These are phyloP conservation scores for Neovahlkampfia damariscottae DNA, from an alignment of 78 protist species.

Conservation along the genomic window DNA sequence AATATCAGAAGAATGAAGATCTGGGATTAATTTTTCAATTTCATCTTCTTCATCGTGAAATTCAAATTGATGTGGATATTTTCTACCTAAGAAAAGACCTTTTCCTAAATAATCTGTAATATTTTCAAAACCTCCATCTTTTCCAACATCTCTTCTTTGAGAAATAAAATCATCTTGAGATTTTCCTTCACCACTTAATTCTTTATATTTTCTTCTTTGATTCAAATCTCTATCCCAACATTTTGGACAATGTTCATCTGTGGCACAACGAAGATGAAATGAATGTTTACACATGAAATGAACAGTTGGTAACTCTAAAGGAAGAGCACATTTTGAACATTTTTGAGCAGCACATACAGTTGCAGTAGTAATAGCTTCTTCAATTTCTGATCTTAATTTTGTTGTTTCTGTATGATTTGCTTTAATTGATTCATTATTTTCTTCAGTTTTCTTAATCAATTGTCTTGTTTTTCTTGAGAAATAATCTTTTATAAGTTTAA, in stretches of 20 bases:
- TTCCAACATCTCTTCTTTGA: too few relatives aligned
- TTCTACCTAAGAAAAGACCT: too few relatives aligned
- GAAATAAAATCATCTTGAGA: neutral
- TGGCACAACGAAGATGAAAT: conserved; percentile 68
- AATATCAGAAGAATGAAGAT: too few relatives aligned
- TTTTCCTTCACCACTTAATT: neutral
- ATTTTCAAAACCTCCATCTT: too few relatives aligned
- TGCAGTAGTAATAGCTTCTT: conserved; percentile 34
- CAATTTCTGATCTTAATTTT: conserved; percentile 56
- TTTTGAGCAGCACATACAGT: conserved; percentile 48
- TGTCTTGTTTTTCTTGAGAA: neutral
- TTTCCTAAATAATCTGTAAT: too few relatives aligned
- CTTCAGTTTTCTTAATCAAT: neutral
- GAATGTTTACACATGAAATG: conserved; percentile 83
- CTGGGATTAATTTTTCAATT: too few relatives aligned
- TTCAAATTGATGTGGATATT: too few relatives aligned
- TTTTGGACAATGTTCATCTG: neutral
- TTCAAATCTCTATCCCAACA: neutral
- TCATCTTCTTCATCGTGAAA: too few relatives aligned
- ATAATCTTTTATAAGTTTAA: neutral
- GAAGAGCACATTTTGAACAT: conserved; percentile 60
- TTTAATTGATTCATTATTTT: conserved; percentile 9
- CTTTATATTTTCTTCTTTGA: neutral
- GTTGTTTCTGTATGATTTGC: conserved; percentile 48
- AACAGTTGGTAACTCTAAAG: conserved; percentile 75